Evolutionary conservation across 2,329 filamentous ascomycete genomes (phyloP), one percentile per base, ranked within the genome.

Genomic region (Aspergillus calidoustus): DNA sequence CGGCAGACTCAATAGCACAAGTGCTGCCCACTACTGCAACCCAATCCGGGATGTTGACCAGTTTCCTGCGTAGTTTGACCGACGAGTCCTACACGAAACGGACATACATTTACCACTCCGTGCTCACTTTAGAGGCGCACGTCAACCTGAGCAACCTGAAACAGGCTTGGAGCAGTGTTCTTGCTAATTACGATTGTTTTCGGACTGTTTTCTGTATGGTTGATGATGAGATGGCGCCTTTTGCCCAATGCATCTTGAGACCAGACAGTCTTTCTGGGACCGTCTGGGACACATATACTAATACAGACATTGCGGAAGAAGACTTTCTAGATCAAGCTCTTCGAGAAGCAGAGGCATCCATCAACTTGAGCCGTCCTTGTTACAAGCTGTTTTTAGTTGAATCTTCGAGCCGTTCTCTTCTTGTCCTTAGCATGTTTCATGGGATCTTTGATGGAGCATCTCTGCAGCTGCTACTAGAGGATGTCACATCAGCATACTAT

Each of bases 391-490:
- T 72, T 15, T 44, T 73, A 3, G 30, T 72, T 6, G 50, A 57
- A 28, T 57, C 62, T 1, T 31, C 47, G 1, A n/a, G 46, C 15
- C 41, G 54, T 2, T 56, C 59, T 0, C 31, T 67, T 6, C 49
- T 76, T 9, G 57, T 76, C n/a, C 61, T 77, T 30, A 73, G 74
- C 64, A 71, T 77, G 61, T 74, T 76, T 22, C 76, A 78, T 62
- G 76, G 75, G 25, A 72, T 78, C 15, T 77, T 76, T 49, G 75
- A 78, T 49, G 76, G 75, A 48, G 74, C 72, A 3, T 77, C 76
- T 1, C 49, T 76, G 44, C 68, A 76, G 51, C 63, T 76, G 6
- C 71, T 78, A 5, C 64, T 77, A 7, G 62, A 69, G 25, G 75
- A 78, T 52, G 72, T 77, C 17, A 57, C 64, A 50, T 64, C 61